Evolutionary conservation across 352 stramenopile genomes (phyloP).

Genomic region (Pythium phragmiticola): DNA sequence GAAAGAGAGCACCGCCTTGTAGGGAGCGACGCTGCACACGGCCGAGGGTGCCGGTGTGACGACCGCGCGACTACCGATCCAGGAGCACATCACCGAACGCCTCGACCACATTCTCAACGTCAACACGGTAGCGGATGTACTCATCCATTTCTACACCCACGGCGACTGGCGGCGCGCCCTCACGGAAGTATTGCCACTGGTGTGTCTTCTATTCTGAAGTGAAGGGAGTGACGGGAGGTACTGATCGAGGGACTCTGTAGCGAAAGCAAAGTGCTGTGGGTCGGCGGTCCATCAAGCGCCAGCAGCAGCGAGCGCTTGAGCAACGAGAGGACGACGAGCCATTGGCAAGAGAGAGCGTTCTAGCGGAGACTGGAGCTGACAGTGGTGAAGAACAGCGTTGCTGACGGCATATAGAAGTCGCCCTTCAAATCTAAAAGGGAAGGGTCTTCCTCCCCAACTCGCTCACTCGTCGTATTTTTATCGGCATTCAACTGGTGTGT

Average conservation of each 20-base stretch:
- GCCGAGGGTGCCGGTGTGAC: conserved; percentile 46
- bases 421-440: too few species aligned
- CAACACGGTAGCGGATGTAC: conserved; percentile 73
- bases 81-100: conserved; percentile 63
- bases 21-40: conserved; percentile 53
- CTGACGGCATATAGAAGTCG: too few species aligned
- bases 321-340: neutral
- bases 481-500: too few species aligned
- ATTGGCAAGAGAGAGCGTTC: too few species aligned
- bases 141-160: conserved; percentile 46
- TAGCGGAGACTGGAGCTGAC: neutral
- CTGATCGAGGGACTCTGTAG: neutral
- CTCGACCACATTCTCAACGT: conserved; percentile 82
- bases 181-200: conserved; percentile 49
- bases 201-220: conserved; percentile 15
- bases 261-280: conserved; percentile 20
- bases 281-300: conserved; percentile 18
- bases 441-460: too few species aligned
- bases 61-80: conserved; percentile 68
- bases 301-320: conserved; percentile 2
- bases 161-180: conserved; percentile 55
- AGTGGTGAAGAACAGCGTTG: too few species aligned
- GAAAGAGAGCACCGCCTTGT: neutral
- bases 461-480: too few species aligned
- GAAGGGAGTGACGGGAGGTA: neutral